Evolutionary conservation across 2,329 filamentous ascomycete species (phyloP), one percentile per base, ranked within the genome.

Genomic region (Cladosporium sp.): DNA sequence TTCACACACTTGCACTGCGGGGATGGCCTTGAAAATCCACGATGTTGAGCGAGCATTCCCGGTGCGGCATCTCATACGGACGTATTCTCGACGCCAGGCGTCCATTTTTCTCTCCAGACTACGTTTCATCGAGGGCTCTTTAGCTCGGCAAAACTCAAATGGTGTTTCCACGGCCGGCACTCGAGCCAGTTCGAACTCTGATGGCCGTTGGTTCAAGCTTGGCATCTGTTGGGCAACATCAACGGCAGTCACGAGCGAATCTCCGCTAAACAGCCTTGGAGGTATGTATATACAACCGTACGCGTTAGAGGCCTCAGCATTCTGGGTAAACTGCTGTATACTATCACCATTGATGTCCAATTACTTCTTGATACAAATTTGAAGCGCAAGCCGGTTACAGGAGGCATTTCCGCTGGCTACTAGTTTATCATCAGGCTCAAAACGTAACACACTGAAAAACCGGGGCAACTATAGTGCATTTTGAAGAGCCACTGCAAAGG

Each of bases 1-100:
- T 57, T 56, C 53, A 56, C 55, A 57, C 55, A 28, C 55, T 29
- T 28, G 31, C 55, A 12, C 31, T 40, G 33, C 55, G 55, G 33
- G 55, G 55, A 40, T 31, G 21, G 31, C 31, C 55, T 57, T 57
- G 55, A 33, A 57, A n/a, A 37, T 37, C 16, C 18, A 21, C 21
- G n/a, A 21, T 33, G 16, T 31, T 21, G 29, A 23, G 21, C 55
- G 55, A 57, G 55, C 55, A 57, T 40, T 16, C 55, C 55, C 55
- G 21, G 55, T 35, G 23, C 49, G 8, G 11, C n/a, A 40, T 28
- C 21, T 37, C 21, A 33, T 57, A 40, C 33, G 55, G 18, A 29
- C n/a, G 33, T 57, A 12, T 28, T 21, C 14, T 40, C n/a, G 11
- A 21, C 23, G 31, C 55, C 18, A 57, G 55, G 55, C 55, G 33